phyloP scores from a whole-genome alignment of 495 filamentous ascomycete genomes.

The Chlorociboria aeruginascens region DNA sequence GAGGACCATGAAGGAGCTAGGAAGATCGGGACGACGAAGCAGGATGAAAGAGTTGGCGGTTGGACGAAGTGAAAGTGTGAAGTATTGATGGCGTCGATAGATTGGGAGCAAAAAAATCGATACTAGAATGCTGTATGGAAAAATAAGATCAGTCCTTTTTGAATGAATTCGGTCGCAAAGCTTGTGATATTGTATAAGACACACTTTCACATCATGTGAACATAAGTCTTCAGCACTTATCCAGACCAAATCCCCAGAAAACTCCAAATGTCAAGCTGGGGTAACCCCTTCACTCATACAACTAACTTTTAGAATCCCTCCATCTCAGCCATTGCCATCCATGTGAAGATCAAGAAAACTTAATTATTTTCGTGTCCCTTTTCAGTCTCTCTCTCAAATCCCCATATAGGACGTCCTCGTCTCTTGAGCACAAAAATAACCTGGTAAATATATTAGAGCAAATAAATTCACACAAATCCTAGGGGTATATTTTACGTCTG shows the following conservation, averaged over 20 bases:
- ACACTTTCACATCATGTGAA: too few species aligned
- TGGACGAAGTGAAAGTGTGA: background rate
- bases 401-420: constrained; percentile 36
- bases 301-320: too few species aligned
- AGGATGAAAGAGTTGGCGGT: background rate
- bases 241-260: too few species aligned
- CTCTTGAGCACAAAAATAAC: constrained; percentile 47
- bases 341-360: too few species aligned
- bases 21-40: background rate
- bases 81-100: background rate
- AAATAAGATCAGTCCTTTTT: background rate
- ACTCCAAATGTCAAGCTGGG: too few species aligned
- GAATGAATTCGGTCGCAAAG: too few species aligned
- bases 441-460: constrained; percentile 23
- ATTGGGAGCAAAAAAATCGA: background rate
- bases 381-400: constrained; percentile 24
- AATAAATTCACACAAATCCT: background rate
- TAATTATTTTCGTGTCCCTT: background rate
- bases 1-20: background rate
- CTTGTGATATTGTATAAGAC: too few species aligned
- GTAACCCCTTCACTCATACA: too few species aligned
- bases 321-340: too few species aligned
- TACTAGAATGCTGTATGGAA: background rate
- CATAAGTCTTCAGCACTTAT: too few species aligned
- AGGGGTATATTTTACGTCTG: constrained; percentile 40